Evolutionary conservation across 805 yeast genomes (phyloP), one percentile per base, ranked within the genome.

Genomic region (Suhomyces sp.): DNA sequence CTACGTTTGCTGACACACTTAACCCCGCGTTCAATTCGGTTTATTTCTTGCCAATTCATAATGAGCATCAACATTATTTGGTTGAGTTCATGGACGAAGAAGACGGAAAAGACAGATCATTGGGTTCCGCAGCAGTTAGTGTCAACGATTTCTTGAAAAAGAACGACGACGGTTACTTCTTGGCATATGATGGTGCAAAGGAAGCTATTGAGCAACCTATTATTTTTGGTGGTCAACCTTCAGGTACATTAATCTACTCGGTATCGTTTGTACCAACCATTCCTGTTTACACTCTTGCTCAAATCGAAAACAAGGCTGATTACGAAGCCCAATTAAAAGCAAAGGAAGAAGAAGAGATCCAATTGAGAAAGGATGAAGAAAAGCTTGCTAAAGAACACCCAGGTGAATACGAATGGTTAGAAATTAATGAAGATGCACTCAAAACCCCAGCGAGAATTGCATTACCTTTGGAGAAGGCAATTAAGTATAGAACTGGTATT

Each of bases 21-120:
- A 63, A 76, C 39, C 90, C 91, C 3, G 47, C 51, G n/a, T 85
- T 73, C 58, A 72, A 82, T 49, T 72, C 72, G 35, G 80, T 75
- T 5, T 62, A 68, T 23, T 84, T 74, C 52, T 51, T 83, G 31
- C 85, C 93, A 4, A 63, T 84, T 22, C 56, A 69, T 13, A 76
- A 81, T 32, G 77, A 72, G 43, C 74, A 72, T 48, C 88, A 83
- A 55, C 77, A 69, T 42, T 56, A 81, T 36, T 60, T 73, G 19
- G 51, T 85, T 25, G 77, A 77, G 39, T 63, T 81, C 34, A 73
- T 75, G 74, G 93, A 85, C 59, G 80, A 76, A 31, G 88, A 84
- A 56, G 68, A 74, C 20, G 78, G 77, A 19, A 75, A 74, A 38
- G 88, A 83, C 55, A 72, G 88, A 50, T 50, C 74, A 1, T 63